These are phyloP conservation scores for Yamadazyma spencermartinsiae DNA, from an alignment of 1,139 yeast species.

Conservation along the genomic window DNA sequence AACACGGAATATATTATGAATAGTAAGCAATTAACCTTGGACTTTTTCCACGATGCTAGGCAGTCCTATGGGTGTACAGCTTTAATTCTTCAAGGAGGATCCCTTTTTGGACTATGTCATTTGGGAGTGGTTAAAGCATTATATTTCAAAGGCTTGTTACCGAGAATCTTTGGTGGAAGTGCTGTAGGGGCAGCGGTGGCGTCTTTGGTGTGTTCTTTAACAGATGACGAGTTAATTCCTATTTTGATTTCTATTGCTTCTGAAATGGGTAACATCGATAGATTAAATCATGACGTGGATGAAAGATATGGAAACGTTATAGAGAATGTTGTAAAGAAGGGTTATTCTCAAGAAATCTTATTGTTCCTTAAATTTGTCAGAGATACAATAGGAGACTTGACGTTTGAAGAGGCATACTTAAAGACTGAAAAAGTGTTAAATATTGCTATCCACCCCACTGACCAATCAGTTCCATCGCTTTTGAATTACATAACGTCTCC, in stretches of 20 bases:
- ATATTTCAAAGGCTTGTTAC: conserved; percentile 70
- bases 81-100: conserved; percentile 87
- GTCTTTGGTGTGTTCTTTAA: conserved; percentile 72
- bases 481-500: conserved; percentile 93
- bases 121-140: conserved; percentile 87
- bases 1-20: conserved; percentile 43
- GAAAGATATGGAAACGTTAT: conserved; percentile 65
- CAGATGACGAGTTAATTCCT: conserved; percentile 55
- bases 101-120: conserved; percentile 90
- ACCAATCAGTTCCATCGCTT: conserved; percentile 67
- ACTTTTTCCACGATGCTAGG: conserved; percentile 87
- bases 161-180: conserved; percentile 87
- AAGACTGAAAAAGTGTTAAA: conserved; percentile 82
- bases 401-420: conserved; percentile 91
- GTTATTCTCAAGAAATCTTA: conserved; percentile 83
- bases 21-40: conserved; percentile 63
- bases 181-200: conserved; percentile 96
- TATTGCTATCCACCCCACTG: conserved; percentile 87
- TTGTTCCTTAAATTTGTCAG: conserved; percentile 77
- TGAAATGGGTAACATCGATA: conserved; percentile 52
- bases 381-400: conserved; percentile 75
- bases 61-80: conserved; percentile 93
- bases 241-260: conserved; percentile 47
- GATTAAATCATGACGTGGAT: conserved; percentile 56
- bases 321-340: conserved; percentile 66